Evolutionary conservation across 768 basidiomycete genomes (phyloP), one percentile per base, ranked within the genome.

Genomic region (Pulveroboletus sp.): DNA sequence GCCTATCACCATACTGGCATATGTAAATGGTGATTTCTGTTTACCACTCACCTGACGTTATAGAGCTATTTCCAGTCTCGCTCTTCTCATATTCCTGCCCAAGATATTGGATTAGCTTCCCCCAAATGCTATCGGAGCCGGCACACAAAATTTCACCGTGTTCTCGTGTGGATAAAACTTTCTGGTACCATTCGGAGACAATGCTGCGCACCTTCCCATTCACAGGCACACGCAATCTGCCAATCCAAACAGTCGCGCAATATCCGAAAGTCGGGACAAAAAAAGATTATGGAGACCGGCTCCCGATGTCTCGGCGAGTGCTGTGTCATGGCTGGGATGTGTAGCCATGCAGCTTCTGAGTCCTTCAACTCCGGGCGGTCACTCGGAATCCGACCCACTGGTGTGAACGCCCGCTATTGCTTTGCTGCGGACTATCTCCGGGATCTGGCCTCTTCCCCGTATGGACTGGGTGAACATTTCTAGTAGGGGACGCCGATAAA

Each of bases 401-500:
- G 43, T 56, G 56, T 36, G 53, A 52, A 50, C 36, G 2, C 43
- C 41, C 33, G 52, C 19, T 19, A 21, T 37, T 47, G 34, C 44
- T 38, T 35, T 43, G 29, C 40, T 34, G 42, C 39, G 39, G 43
- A 59, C 40, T 45, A 45, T 55, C 50, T 47, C 66, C 53, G 47
- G 50, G 51, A 58, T 58, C 51, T 47, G 3, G n/a, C 40, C 27
- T 19, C 25, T 56, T 52, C 53, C 49, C 32, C 21, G 39, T 59
- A 53, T 50, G 34, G 53, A 32, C 27, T 33, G 34, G 8, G 41
- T 43, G 40, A 41, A 24, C 10, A 13, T 41, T 37, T 35, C 27
- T 9, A 29, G 27, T 9, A 11, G 27, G 7, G 32, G 4, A 27
- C 16, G 44, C 49, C 23, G 40, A 68, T 66, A 66, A 68, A 66